A percentile compares a stretch with the other conserved stretches of the same genome.
Evolutionary conservation across 2,329 filamentous ascomycete genomes (phyloP).

Genomic region (Bipolaris oryzae): DNA sequence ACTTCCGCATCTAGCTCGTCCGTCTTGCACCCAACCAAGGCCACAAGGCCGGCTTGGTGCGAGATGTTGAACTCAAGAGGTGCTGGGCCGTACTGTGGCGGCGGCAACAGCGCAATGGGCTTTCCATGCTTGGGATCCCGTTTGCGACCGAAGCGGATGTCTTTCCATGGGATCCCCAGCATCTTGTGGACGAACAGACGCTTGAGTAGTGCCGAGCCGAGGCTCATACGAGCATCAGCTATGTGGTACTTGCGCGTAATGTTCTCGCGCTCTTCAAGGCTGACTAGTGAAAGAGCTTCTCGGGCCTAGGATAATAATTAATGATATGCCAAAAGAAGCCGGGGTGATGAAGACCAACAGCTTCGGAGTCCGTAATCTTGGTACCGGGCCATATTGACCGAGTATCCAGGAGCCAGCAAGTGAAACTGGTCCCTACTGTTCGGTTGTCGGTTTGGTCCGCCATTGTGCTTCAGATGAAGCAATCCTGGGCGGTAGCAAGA

Average conservation of each 20-base stretch:
- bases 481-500: neutral
- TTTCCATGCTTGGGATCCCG: constrained; percentile 59
- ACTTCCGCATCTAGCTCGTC: constrained; percentile 55
- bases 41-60: constrained; percentile 78
- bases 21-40: constrained; percentile 60
- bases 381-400: constrained; percentile 55
- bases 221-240: constrained; percentile 74
- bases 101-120: constrained; percentile 54
- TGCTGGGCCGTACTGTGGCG: constrained; percentile 22
- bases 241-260: constrained; percentile 69
- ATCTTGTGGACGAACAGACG: constrained; percentile 68
- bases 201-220: constrained; percentile 76
- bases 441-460: constrained; percentile 18
- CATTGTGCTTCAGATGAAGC: constrained; percentile 6
- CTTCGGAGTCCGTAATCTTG: constrained; percentile 44
- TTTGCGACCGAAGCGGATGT: constrained; percentile 62
- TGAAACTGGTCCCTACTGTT: constrained; percentile 34
- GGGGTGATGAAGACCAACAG: constrained; percentile 9
- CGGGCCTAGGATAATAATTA: constrained; percentile 43
- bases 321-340: neutral
- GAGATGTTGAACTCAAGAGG: constrained; percentile 75
- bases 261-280: constrained; percentile 60
- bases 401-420: constrained; percentile 59
- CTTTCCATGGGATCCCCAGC: constrained; percentile 65
- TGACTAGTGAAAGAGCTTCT: constrained; percentile 52